Base-by-base conservation (phyloP, 75 land plant species). In the Pseudotsuga menziesii region DNA sequence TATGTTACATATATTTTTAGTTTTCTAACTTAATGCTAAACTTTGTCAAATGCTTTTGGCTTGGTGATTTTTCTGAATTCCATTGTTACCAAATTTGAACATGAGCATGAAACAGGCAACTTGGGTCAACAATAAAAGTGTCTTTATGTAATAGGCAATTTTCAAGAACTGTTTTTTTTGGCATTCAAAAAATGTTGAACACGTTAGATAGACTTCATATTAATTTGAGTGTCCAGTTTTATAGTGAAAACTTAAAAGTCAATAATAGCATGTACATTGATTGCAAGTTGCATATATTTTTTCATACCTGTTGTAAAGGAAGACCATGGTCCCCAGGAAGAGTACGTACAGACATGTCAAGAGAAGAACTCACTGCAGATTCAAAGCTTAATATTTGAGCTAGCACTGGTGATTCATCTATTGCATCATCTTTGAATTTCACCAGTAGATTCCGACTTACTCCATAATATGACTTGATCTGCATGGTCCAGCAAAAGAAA, bases 401-500 rank as follows among this genome's bases (percentile, higher is more conserved):
- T 75, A 97, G 72, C 19, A 77, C 83, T 25, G 92, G 76, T 57
- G 99, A 94, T 79, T 97, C 99, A 83, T 97, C 99, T 76, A 97
- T 92, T 27, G 76, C 62, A 79, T 97, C 99, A 82, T 94, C 93
- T 76, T 89, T 89, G 80, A 97, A 97, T 79, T 90, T 91, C 73
- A 97, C 82, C 48, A 97, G 80, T n/a, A 97, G 85, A 81, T 97
- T 97, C 58, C 98, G 80, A 20, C 85, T 80, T 25, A 97, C 78
- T 7, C 99, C 99, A 83, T 97, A 97, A 71, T 97, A 97, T 17
- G 98, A 86, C 69, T 82, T 94, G 76, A 96, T 80, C 99, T 96
- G 89, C 67, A 82, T 23, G 79, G 36, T 26, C 55, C 3, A 19
- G 58, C 74, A 56, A 16, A 36, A 52, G 35, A 58, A 26, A 77